Percentiles rank a stretch among this genome's conserved stretches.
phyloP scores from a whole-genome alignment of 164 flowering plant genomes.

The Protea cynaroides region DNA sequence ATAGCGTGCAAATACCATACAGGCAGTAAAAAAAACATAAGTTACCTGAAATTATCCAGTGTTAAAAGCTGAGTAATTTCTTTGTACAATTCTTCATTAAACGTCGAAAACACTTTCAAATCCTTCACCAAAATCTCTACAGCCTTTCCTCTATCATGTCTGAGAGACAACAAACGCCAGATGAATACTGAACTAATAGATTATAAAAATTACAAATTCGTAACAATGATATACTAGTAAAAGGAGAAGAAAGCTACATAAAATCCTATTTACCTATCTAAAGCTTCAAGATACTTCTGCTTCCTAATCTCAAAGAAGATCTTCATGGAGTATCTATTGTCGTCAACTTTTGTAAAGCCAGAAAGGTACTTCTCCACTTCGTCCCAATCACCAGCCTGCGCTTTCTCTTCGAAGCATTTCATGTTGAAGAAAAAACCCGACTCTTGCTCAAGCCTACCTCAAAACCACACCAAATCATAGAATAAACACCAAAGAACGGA shows the following conservation, averaged over 20 bases:
- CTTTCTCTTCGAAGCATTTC: constrained; percentile 82
- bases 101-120: constrained; percentile 78
- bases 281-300: constrained; percentile 89
- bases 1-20: neutral
- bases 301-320: constrained; percentile 27
- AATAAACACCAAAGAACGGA: neutral
- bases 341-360: neutral
- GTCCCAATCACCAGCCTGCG: constrained; percentile 87
- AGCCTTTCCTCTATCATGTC: constrained; percentile 78
- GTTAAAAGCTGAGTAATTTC: constrained; percentile 83
- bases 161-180: constrained; percentile 18
- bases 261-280: constrained; percentile 42
- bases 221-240: neutral
- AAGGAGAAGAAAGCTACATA: neutral
- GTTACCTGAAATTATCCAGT: constrained; percentile 71
- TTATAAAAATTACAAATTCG: neutral
- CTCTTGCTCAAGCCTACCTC: constrained; percentile 74
- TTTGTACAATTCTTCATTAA: constrained; percentile 74
- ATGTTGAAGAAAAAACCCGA: constrained; percentile 82
- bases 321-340: constrained; percentile 1
- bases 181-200: neutral
- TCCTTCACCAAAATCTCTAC: constrained; percentile 80
- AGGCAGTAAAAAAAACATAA: neutral
- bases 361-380: constrained; percentile 75
- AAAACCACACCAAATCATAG: constrained; percentile 2